These are phyloP conservation scores for Rhynchospora breviuscula DNA, from an alignment of 176 grass and related monocot genomes.

Conservation along the genomic window DNA sequence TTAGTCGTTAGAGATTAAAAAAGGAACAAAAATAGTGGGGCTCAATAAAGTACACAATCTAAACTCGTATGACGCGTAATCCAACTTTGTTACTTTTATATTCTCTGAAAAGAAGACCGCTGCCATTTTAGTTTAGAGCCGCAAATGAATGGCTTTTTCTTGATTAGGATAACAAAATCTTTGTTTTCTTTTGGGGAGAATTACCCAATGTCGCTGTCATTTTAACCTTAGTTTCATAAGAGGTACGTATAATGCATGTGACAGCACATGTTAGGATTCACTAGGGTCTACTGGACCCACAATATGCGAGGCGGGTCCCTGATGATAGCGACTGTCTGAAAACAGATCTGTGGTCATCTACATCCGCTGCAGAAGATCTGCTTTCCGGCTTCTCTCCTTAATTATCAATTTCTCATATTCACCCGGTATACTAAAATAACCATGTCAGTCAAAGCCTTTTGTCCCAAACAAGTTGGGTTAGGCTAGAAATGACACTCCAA, in stretches of 20 bases:
- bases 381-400: not conserved
- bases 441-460: too few relatives aligned
- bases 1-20: not conserved
- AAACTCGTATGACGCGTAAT: not conserved
- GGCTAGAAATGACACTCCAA: too few relatives aligned
- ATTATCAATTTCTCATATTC: too few relatives aligned
- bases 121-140: not conserved
- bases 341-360: too few relatives aligned
- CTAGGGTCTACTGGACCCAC: not conserved
- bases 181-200: not conserved
- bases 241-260: not conserved
- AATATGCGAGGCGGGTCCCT: not conserved
- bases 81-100: not conserved
- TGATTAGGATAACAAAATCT: not conserved
- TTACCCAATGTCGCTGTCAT: not conserved
- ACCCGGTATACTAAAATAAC: too few relatives aligned
- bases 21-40: conserved; percentile 1
- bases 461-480: too few relatives aligned
- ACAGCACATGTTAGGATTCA: not conserved
- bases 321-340: not conserved
- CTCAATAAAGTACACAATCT: not conserved
- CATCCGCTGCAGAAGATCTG: not conserved
- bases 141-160: not conserved
- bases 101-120: not conserved
- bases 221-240: not conserved